A percentile compares a stretch with the other conserved stretches of the same genome.
phyloP scores from a whole-genome alignment of 306 rosid genomes.

The Medicago truncatula region DNA sequence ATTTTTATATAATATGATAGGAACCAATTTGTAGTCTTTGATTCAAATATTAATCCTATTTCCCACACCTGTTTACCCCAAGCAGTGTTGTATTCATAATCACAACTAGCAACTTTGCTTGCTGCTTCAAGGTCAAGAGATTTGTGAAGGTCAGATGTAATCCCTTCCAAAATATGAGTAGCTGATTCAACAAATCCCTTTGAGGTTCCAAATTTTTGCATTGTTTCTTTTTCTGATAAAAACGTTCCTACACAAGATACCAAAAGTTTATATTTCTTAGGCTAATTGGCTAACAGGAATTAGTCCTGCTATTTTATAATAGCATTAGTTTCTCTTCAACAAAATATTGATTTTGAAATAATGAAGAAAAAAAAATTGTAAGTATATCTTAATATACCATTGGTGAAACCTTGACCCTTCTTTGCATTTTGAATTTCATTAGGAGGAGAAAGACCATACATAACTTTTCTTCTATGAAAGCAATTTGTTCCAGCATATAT shows the following conservation, averaged over 20 bases:
- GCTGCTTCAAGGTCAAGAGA: slow-evolving; percentile 55
- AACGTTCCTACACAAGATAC: slow-evolving; percentile 40
- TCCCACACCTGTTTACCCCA: slow-evolving; percentile 82
- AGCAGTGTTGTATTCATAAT: slow-evolving; percentile 56
- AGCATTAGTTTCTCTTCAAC: too few species aligned
- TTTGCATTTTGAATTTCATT: slow-evolving; percentile 1
- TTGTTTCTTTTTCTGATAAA: slow-evolving; percentile 25
- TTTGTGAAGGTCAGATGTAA: slow-evolving; percentile 7
- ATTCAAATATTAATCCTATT: slow-evolving; percentile 7
- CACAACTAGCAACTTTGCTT: slow-evolving; percentile 49
- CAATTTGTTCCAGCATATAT: slow-evolving; percentile 62
- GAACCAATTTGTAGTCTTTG: background rate
- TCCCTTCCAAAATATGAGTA: slow-evolving; percentile 49
- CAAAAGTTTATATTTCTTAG: background rate
- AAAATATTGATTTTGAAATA: background rate
- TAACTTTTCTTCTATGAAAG: slow-evolving; percentile 63
- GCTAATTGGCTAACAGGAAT: background rate
- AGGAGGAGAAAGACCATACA: slow-evolving; percentile 58
- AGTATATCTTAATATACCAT: slow-evolving; percentile 27
- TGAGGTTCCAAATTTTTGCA: slow-evolving; percentile 54
- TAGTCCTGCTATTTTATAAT: background rate
- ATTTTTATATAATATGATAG: too few species aligned
- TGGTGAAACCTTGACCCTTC: slow-evolving; percentile 22
- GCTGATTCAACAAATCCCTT: slow-evolving; percentile 49
- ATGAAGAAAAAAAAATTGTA: background rate